Percentiles rank a stretch among this genome's conserved stretches.
Conservation (phyloP, 2,329 filamentous ascomycete species). For the Botrytis sinoallii region DNA sequence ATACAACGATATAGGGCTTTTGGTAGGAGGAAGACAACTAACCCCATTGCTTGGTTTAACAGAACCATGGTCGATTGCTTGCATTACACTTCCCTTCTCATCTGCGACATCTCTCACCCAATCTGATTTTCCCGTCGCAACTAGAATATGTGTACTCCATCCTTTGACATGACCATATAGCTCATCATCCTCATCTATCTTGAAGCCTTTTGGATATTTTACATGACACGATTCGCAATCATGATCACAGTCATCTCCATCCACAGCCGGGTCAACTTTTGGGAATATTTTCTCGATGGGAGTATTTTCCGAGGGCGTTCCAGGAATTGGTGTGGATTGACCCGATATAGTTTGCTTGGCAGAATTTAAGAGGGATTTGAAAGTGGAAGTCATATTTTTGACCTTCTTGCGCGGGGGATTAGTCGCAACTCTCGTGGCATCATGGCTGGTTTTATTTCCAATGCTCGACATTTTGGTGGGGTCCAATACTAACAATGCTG, state of each 20-base stretch:
- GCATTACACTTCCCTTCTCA: constrained; percentile 82
- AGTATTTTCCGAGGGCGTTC: constrained; percentile 27
- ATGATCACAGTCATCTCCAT: constrained; percentile 84
- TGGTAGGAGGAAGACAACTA: constrained; percentile 36
- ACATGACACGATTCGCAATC: constrained; percentile 82
- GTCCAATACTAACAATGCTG: neutral
- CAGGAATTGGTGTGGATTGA: constrained; percentile 29
- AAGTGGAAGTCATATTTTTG: constrained; percentile 30
- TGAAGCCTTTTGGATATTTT: constrained; percentile 68
- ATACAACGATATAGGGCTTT: constrained; percentile 23
- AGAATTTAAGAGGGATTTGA: constrained; percentile 33
- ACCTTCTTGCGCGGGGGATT: constrained; percentile 12
- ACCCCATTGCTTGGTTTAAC: constrained; percentile 66
- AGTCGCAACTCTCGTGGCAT: neutral
- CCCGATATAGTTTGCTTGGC: constrained; percentile 33
- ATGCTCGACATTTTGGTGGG: constrained; percentile 10
- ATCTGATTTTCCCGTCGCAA: constrained; percentile 93
- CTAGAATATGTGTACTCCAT: constrained; percentile 85
- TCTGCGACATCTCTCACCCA: constrained; percentile 89
- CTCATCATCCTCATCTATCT: constrained; percentile 72
- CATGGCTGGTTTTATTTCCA: constrained; percentile 9
- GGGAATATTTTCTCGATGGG: constrained; percentile 58
- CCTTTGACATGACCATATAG: constrained; percentile 83
- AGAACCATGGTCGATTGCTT: constrained; percentile 60
- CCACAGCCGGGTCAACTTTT: constrained; percentile 68